Conservation (phyloP, 352 stramenopile genomes). For the Phytophthora syringae region DNA sequence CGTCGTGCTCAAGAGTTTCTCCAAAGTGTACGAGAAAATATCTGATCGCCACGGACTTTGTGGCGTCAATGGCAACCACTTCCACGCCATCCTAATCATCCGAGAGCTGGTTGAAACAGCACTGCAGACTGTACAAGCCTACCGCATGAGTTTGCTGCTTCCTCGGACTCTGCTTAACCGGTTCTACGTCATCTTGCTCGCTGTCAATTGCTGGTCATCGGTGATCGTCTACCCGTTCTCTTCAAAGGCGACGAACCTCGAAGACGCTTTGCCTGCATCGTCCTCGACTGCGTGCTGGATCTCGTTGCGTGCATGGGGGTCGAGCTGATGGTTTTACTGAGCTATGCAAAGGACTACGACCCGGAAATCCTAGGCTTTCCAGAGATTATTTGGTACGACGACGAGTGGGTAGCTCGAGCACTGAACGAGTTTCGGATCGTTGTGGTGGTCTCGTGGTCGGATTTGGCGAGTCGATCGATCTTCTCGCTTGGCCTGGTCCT, state of each 20-base stretch:
- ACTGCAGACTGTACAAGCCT: constrained; percentile 35
- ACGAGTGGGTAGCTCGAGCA: constrained; percentile 34
- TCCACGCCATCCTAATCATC: constrained; percentile 21
- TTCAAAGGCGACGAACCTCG: constrained; percentile 13
- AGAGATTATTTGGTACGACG: constrained; percentile 28
- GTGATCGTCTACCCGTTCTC: constrained; percentile 13
- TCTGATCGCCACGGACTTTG: constrained; percentile 17
- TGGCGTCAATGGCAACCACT: constrained; percentile 30
- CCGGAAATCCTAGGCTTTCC: constrained; percentile 16
- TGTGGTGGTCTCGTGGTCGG: constrained; percentile 30
- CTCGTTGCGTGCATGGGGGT: constrained; percentile 28
- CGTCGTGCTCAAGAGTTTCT: constrained; percentile 1
- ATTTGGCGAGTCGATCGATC: constrained; percentile 27
- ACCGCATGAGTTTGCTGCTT: constrained; percentile 35
- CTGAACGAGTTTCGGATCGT: constrained; percentile 38
- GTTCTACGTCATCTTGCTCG: constrained; percentile 38
- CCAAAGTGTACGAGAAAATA: constrained; percentile 2
- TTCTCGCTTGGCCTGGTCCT: constrained; percentile 33
- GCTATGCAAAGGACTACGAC: constrained; percentile 24
- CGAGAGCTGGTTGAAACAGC: constrained; percentile 33
- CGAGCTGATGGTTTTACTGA: constrained; percentile 11
- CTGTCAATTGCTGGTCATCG: constrained; percentile 31
- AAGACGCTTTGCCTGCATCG: constrained; percentile 23
- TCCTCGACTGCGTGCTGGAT: constrained; percentile 29
- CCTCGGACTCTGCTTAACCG: constrained; percentile 33